Percentiles rank a stretch among this genome's conserved stretches.
phyloP scores from a whole-genome alignment of 306 rosid species.

The Datisca glomerata region DNA sequence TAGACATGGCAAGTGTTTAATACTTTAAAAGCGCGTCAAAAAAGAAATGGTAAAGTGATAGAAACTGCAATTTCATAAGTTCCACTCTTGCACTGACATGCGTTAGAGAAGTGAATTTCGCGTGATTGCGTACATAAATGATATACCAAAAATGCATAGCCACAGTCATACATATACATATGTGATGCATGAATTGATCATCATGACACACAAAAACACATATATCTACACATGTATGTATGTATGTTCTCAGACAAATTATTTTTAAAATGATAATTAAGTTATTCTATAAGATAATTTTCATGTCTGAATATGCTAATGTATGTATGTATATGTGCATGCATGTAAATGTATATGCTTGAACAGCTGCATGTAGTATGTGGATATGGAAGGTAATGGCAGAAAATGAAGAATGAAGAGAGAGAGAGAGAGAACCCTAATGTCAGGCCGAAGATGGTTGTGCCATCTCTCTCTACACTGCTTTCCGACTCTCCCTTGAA shows the following conservation, averaged over 20 bases:
- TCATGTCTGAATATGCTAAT: background rate
- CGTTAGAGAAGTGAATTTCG: background rate
- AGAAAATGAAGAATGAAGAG: conserved; percentile 1
- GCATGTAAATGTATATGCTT: background rate
- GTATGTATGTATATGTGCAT: background rate
- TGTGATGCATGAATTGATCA: conserved; percentile 3
- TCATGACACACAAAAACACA: too few species aligned
- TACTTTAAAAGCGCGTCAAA: background rate
- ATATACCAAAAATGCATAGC: conserved; percentile 14
- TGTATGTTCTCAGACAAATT: background rate
- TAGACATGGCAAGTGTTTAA: background rate
- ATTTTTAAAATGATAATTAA: background rate
- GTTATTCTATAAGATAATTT: background rate
- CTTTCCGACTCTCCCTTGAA: conserved; percentile 49
- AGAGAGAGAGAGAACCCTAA: conserved; percentile 27
- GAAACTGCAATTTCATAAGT: background rate
- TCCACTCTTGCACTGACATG: background rate
- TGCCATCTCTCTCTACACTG: conserved; percentile 83
- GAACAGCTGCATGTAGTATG: too few species aligned
- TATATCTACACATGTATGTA: background rate
- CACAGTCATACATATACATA: background rate
- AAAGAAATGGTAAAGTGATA: background rate
- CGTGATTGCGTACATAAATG: conserved; percentile 3
- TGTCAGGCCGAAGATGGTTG: conserved; percentile 62
- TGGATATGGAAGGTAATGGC: conserved; percentile 5